Evolutionary conservation across 2,329 filamentous ascomycete species (phyloP).

Genomic region (Didymellaceae sp.): DNA sequence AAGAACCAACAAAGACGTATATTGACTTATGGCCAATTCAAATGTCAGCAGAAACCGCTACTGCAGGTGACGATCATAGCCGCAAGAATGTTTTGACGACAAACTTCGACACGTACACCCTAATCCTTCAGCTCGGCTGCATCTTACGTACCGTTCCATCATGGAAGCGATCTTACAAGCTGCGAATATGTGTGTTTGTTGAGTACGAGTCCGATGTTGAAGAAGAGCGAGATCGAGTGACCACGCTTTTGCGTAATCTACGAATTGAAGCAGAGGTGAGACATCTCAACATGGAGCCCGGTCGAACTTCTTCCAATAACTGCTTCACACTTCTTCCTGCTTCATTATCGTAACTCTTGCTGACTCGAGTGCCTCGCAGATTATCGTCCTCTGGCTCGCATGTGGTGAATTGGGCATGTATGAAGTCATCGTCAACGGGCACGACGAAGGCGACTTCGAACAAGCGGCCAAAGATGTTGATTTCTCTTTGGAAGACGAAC

Average conservation of each 20-base stretch:
- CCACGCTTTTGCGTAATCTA: conserved; percentile 77
- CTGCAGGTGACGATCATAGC: conserved; percentile 53
- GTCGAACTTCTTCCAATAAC: no score
- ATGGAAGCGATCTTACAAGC: conserved; percentile 75
- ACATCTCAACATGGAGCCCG: neutral
- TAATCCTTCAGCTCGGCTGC: conserved; percentile 86
- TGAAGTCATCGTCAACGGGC: conserved; percentile 76
- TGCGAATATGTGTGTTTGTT: conserved; percentile 85
- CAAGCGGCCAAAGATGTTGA: conserved; percentile 68
- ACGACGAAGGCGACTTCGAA: conserved; percentile 56
- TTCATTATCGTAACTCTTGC: no score
- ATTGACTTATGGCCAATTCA: conserved; percentile 93
- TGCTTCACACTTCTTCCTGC: no score
- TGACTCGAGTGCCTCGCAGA: neutral
- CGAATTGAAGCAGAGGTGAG: conserved; percentile 74
- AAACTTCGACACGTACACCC: conserved; percentile 88
- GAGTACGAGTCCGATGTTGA: conserved; percentile 86
- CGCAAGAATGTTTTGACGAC: conserved; percentile 75
- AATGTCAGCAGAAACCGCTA: conserved; percentile 83
- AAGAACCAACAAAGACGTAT: conserved; percentile 73
- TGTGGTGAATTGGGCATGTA: conserved; percentile 75
- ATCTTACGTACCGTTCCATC: conserved; percentile 81
- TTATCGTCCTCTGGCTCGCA: conserved; percentile 82
- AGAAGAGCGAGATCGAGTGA: conserved; percentile 76
- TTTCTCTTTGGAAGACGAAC: conserved; percentile 70